A percentile compares a stretch with the other conserved stretches of the same genome.
phyloP scores from a whole-genome alignment of 257 asterid species.

The Ehretia macrophylla region DNA sequence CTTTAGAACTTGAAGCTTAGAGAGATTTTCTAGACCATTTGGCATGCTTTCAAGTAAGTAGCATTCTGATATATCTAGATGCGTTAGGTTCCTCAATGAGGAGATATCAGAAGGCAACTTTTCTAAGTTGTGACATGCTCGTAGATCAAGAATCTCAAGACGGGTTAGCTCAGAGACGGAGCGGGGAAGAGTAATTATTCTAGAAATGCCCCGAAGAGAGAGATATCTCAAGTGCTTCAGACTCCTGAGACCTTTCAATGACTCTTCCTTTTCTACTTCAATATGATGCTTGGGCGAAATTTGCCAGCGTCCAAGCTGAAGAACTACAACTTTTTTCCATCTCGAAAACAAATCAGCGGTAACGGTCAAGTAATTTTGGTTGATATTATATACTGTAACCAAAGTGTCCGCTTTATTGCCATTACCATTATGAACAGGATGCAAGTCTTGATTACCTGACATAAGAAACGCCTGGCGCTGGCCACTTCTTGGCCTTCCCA shows the following conservation, averaged over 20 bases:
- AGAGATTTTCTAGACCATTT: conserved; percentile 6
- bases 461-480: neutral
- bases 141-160: conserved; percentile 11
- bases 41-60: conserved; percentile 10
- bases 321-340: neutral
- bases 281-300: conserved; percentile 2
- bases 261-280: conserved; percentile 13
- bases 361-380: neutral
- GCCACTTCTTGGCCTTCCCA: neutral
- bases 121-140: conserved; percentile 5
- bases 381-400: neutral
- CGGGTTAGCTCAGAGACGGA: neutral
- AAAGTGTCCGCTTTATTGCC: too few relatives aligned
- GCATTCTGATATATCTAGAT: conserved; percentile 10
- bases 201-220: conserved; percentile 3
- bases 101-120: conserved; percentile 7
- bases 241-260: conserved; percentile 2
- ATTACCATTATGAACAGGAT: neutral
- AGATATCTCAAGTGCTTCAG: conserved; percentile 4
- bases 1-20: conserved; percentile 5
- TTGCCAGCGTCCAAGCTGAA: conserved; percentile 10
- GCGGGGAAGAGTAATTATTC: conserved; percentile 4
- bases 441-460: neutral
- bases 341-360: neutral
- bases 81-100: conserved; percentile 2